phyloP scores from a whole-genome alignment of 805 yeast species.

The Tetrapisispora fleetii region DNA sequence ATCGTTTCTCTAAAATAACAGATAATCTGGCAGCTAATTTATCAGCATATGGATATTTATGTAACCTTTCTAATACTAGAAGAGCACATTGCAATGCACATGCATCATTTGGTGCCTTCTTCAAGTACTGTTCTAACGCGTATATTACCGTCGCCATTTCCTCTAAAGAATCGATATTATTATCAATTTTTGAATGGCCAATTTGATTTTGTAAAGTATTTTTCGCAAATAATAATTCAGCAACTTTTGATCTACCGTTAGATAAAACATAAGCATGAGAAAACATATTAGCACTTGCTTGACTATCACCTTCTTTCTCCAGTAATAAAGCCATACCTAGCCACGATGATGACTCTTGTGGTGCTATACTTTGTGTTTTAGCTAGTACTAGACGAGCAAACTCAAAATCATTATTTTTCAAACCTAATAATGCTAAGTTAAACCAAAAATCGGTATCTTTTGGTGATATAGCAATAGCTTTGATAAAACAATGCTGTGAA shows the following conservation, averaged over 20 bases:
- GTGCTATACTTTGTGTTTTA: slow-evolving; percentile 73
- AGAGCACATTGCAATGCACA: slow-evolving; percentile 48
- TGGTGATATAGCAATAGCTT: slow-evolving; percentile 62
- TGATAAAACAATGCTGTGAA: slow-evolving; percentile 88
- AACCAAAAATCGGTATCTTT: slow-evolving; percentile 67
- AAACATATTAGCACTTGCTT: slow-evolving; percentile 46
- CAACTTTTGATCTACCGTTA: slow-evolving; percentile 58
- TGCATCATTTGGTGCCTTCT: slow-evolving; percentile 48
- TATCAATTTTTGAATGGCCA: slow-evolving; percentile 36
- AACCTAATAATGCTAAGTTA: slow-evolving; percentile 68
- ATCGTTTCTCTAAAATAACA: slow-evolving; percentile 40
- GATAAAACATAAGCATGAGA: slow-evolving; percentile 75
- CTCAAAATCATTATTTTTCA: slow-evolving; percentile 55
- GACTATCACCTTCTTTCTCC: slow-evolving; percentile 39
- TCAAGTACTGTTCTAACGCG: slow-evolving; percentile 58
- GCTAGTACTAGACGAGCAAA: slow-evolving; percentile 65
- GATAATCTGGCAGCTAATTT: slow-evolving; percentile 39
- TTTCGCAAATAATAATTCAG: slow-evolving; percentile 64
- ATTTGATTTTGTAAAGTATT: slow-evolving; percentile 41
- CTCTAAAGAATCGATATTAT: slow-evolving; percentile 51
- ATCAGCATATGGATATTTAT: slow-evolving; percentile 47
- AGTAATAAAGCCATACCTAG: slow-evolving; percentile 67
- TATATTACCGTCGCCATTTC: slow-evolving; percentile 55
- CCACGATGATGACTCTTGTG: slow-evolving; percentile 72
- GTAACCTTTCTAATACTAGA: slow-evolving; percentile 57